Conservation (phyloP, 768 basidiomycete genomes). For the Suillus sp. region DNA sequence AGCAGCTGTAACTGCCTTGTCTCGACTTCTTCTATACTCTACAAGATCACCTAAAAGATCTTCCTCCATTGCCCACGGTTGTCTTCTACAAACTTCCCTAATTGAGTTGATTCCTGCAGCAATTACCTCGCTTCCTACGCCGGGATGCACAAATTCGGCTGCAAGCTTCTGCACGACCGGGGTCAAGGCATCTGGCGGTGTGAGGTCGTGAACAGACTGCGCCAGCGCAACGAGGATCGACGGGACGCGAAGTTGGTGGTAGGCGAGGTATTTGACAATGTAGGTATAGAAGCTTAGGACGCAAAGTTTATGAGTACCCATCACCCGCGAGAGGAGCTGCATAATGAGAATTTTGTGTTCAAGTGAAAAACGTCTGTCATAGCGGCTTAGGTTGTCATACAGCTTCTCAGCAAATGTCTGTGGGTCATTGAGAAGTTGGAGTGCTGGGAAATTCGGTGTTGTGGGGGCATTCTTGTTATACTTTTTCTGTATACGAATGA, state of each 20-base stretch:
- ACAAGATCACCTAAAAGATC: constrained; percentile 90
- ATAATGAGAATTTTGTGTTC: constrained; percentile 98
- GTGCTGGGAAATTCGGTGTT: constrained; percentile 81
- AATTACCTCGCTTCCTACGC: constrained; percentile 93
- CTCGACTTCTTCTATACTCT: constrained; percentile 93
- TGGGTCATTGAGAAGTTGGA: constrained; percentile 92
- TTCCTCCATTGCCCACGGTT: constrained; percentile 97
- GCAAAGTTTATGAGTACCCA: constrained; percentile 90
- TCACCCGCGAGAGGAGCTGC: constrained; percentile 93
- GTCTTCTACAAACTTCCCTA: constrained; percentile 89
- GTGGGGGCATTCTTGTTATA: constrained; percentile 26
- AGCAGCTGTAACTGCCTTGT: constrained; percentile 91
- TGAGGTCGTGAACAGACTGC: constrained; percentile 92
- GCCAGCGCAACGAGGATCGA: constrained; percentile 92
- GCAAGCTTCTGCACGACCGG: constrained; percentile 92
- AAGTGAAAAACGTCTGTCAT: constrained; percentile 94
- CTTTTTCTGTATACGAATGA: constrained; percentile 41
- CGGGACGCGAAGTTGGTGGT: constrained; percentile 91
- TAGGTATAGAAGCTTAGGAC: constrained; percentile 96
- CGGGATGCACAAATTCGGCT: constrained; percentile 95
- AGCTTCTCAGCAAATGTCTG: constrained; percentile 95
- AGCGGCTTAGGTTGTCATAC: constrained; percentile 76
- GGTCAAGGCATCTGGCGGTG: constrained; percentile 88
- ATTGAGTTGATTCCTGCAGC: constrained; percentile 97
- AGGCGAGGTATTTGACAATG: constrained; percentile 89